Percentiles rank a stretch among this genome's conserved stretches.
phyloP scores from a whole-genome alignment of 176 grass and related monocot genomes.

The Neostapfia colusana region DNA sequence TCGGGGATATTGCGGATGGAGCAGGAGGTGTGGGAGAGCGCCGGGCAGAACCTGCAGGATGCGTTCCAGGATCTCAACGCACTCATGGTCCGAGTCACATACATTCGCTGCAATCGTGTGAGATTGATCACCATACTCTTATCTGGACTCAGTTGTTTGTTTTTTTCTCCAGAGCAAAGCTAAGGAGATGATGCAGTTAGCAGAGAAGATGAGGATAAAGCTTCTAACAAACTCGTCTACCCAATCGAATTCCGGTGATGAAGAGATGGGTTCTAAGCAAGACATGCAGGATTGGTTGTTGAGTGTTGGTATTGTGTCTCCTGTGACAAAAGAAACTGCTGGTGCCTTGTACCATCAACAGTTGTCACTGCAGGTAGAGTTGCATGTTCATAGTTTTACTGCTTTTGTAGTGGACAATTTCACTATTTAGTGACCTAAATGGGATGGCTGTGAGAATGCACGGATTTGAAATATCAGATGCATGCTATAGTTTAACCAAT shows the following conservation, averaged over 20 bases:
- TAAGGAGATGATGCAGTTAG: constrained; percentile 98
- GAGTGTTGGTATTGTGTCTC: constrained; percentile 85
- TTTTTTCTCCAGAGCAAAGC: constrained; percentile 73
- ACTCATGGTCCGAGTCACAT: constrained; percentile 64
- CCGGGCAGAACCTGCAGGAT: constrained; percentile 93
- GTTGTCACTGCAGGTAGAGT: constrained; percentile 75
- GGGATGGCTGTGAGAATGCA: too few relatives aligned
- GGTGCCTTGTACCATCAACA: constrained; percentile 97
- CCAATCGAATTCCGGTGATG: constrained; percentile 73
- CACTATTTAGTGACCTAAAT: neutral
- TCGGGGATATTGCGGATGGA: constrained; percentile 93
- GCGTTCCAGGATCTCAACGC: constrained; percentile 99
- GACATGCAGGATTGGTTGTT: constrained; percentile 99
- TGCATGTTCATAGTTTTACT: constrained; percentile 16
- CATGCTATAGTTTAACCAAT: neutral
- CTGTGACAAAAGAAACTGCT: constrained; percentile 96
- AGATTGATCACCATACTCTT: constrained; percentile 12
- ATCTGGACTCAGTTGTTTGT: constrained; percentile 13
- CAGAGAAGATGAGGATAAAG: constrained; percentile 93
- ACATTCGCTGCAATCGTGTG: neutral
- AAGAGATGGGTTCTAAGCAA: constrained; percentile 95
- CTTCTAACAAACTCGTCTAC: constrained; percentile 60
- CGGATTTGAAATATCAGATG: too few relatives aligned
- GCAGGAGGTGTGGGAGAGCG: constrained; percentile 92
- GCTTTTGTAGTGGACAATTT: neutral